phyloP scores from a whole-genome alignment of 2,329 filamentous ascomycete genomes.

The Capronia epimyces region DNA sequence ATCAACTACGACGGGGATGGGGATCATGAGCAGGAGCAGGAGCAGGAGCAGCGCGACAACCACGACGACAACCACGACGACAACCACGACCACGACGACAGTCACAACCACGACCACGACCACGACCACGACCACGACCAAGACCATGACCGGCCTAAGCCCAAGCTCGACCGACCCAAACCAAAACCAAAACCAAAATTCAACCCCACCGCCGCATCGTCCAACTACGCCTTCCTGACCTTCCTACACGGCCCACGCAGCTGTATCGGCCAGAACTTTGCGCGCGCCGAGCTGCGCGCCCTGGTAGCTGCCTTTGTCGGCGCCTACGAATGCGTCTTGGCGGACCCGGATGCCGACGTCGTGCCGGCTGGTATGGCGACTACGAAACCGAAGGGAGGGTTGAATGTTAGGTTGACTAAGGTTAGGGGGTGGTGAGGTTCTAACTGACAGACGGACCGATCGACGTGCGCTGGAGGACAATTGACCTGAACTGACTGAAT shows the following conservation, averaged over 20 bases:
- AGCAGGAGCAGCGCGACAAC: no score
- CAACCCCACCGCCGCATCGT: constrained; percentile 44
- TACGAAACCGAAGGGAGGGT: constrained; percentile 38
- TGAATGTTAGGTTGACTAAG: constrained; percentile 35
- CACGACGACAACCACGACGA: no score
- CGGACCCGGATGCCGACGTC: constrained; percentile 36
- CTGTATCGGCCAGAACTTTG: constrained; percentile 55
- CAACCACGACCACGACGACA: no score
- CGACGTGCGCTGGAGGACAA: no score
- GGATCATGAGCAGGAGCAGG: no score
- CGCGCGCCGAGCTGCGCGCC: constrained; percentile 38
- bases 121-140: no score
- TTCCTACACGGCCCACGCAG: constrained; percentile 65
- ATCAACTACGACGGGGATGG: constrained; percentile 57
- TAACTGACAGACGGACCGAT: no score
- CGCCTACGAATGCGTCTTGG: constrained; percentile 35
- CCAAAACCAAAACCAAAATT: no score
- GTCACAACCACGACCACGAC: no score
- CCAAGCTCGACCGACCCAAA: no score
- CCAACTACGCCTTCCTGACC: constrained; percentile 72
- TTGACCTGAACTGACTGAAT: no score
- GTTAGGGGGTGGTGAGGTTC: constrained; percentile 33
- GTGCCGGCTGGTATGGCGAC: constrained; percentile 37
- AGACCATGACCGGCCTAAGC: no score
- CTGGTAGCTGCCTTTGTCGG: constrained; percentile 38